These are phyloP conservation scores for Kokia cookei DNA, from an alignment of 441 rosid species.

Conservation along the genomic window DNA sequence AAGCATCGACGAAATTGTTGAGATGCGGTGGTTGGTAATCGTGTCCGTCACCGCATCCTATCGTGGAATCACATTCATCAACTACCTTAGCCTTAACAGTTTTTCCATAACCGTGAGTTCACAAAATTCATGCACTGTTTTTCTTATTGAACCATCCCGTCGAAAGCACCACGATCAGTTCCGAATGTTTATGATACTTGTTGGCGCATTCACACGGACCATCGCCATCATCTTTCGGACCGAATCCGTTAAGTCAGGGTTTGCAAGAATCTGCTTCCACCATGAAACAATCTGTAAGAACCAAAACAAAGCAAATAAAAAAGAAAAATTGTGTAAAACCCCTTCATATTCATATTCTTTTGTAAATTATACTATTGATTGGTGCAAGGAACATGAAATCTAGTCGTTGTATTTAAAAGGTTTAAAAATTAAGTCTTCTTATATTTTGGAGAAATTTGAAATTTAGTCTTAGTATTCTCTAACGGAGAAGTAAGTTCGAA, in stretches of 20 bases:
- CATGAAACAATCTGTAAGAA: conserved; percentile 1
- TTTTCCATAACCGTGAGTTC: background rate
- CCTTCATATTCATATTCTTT: conserved; percentile 11
- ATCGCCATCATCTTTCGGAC: background rate
- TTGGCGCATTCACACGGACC: conserved; percentile 2
- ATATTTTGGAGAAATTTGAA: too few relatives aligned
- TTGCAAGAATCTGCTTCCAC: conserved; percentile 18
- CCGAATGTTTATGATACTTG: background rate
- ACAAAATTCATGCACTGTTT: conserved; percentile 18
- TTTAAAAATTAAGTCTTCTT: too few relatives aligned
- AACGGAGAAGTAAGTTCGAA: too few relatives aligned
- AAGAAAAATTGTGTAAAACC: background rate
- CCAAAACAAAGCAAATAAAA: conserved; percentile 4
- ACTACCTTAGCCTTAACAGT: background rate
- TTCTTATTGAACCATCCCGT: conserved; percentile 18
- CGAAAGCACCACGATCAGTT: background rate
- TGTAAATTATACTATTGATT: background rate
- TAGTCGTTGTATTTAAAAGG: too few relatives aligned
- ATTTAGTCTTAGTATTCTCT: too few relatives aligned
- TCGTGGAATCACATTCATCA: background rate
- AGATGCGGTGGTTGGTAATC: background rate
- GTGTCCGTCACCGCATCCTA: background rate
- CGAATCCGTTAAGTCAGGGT: conserved; percentile 11
- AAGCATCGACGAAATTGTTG: background rate
- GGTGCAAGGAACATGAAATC: background rate